phyloP scores from a whole-genome alignment of 2,329 filamentous ascomycete genomes.

The Escovopsis sp. region DNA sequence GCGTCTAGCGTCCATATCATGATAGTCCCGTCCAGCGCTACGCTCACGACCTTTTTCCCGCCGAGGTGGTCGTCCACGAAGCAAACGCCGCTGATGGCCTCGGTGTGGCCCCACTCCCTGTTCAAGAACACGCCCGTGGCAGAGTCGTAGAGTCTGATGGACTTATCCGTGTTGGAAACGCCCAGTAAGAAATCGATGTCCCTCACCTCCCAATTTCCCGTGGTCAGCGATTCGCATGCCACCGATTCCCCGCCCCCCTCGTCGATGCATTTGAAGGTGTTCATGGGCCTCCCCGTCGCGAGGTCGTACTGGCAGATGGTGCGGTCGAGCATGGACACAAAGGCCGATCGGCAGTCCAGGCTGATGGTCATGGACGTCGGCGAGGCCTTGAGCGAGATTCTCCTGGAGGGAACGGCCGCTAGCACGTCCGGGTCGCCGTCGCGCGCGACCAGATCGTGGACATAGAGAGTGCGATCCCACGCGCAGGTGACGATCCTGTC shows the following conservation, averaged over 20 bases:
- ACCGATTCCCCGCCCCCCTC: constrained; percentile 68
- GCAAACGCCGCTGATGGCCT: constrained; percentile 76
- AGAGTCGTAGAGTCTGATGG: constrained; percentile 75
- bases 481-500: constrained; percentile 75
- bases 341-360: constrained; percentile 42
- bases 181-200: constrained; percentile 59
- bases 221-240: constrained; percentile 63
- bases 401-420: constrained; percentile 62
- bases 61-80: constrained; percentile 48
- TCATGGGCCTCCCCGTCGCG: constrained; percentile 51
- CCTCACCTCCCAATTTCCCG: constrained; percentile 39
- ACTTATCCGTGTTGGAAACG: constrained; percentile 92
- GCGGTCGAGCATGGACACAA: constrained; percentile 45
- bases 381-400: constrained; percentile 72
- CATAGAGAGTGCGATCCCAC: constrained; percentile 70
- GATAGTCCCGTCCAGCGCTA: constrained; percentile 65
- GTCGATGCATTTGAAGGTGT: constrained; percentile 72
- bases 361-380: constrained; percentile 71
- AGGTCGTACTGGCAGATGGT: constrained; percentile 49
- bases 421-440: constrained; percentile 48
- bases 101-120: constrained; percentile 88
- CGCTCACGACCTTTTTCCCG: constrained; percentile 50
- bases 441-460: constrained; percentile 63
- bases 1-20: constrained; percentile 60
- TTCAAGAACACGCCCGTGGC: constrained; percentile 65